These are phyloP conservation scores for Amorphotheca resinae DNA, from an alignment of 495 filamentous ascomycete genomes.

Conservation along the genomic window DNA sequence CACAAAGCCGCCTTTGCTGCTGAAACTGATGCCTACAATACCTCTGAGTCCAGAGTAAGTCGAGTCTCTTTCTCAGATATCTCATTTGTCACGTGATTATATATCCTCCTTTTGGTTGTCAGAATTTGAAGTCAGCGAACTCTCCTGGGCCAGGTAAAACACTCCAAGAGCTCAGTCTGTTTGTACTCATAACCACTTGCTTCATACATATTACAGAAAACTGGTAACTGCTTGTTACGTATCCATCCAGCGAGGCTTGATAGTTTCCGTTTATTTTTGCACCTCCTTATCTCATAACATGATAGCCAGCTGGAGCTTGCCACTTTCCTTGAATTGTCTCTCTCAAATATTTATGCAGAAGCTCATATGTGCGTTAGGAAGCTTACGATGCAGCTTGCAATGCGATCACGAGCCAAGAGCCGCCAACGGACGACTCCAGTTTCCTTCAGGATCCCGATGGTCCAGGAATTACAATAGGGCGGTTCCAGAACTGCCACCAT, in stretches of 20 bases:
- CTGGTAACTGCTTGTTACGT: no score
- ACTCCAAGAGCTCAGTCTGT: no score
- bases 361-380: slow-evolving; percentile 22
- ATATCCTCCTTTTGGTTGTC: no score
- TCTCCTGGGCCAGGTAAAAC: no score
- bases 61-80: not conserved
- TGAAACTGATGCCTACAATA: slow-evolving; percentile 19
- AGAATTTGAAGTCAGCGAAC: no score
- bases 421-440: not conserved
- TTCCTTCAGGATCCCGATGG: not conserved
- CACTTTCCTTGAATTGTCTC: not conserved
- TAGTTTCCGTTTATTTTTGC: no score
- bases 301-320: no score
- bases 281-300: not conserved
- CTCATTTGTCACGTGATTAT: not conserved
- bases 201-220: no score
- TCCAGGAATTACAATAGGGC: slow-evolving; percentile 50
- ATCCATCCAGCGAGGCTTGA: no score
- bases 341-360: not conserved
- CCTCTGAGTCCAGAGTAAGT: slow-evolving; percentile 16
- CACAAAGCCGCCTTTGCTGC: slow-evolving; percentile 18
- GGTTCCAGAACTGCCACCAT: slow-evolving; percentile 56
- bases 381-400: slow-evolving; percentile 32
- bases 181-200: no score
- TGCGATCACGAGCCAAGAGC: not conserved